Evolutionary conservation across 495 filamentous ascomycete species (phyloP), one percentile per base, ranked within the genome.

Genomic region (Penicillium ochrochloron): DNA sequence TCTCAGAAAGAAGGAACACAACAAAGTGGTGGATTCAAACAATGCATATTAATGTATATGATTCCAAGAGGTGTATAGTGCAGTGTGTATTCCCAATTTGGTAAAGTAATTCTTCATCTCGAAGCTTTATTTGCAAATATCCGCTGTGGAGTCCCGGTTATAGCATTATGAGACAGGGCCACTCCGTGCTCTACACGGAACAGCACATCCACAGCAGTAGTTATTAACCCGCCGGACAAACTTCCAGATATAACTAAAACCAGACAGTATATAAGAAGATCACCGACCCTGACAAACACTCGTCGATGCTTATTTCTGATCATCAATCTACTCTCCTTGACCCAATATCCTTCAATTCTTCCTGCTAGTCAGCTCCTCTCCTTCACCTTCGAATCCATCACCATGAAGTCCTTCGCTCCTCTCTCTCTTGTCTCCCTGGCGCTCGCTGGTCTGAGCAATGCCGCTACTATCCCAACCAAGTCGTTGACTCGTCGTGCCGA

Each of bases 401-500:
- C 44, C 29, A 80, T 80, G 78, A 79, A 79, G 72, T 67, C 73
- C 59, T 69, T 65, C 61, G 59, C 67, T 29, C 63, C 71, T 59
- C 61, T 80, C 23, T 63, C 70, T 3, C 34, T 73, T 42, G 27
- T 73, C 29, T 57, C 68, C 23, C 60, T 73, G 34, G 64, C 66
- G 23, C 66, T 84, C 33, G 68, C 74, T 41, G 70, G 75, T 19
- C 52, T 78, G 31, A 72, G 74, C 60, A 69, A 69, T 10, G 78
- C 80, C 33, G 70, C 76, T 12, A 46, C 63, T 51, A 52, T 74
- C 54, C 76, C 81, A 2, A 80, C 77, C 14, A 74, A 68, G 50
- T 72, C 78, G 23, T 61, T 84, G 52, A 65, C 74, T 51, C 78
- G 79, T 53, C 73, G 82, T 23, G 72, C 75, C 15, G 76, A 81